Evolutionary conservation across 1,284 basidiomycete genomes (phyloP).

Genomic region (Tilletia caries): DNA sequence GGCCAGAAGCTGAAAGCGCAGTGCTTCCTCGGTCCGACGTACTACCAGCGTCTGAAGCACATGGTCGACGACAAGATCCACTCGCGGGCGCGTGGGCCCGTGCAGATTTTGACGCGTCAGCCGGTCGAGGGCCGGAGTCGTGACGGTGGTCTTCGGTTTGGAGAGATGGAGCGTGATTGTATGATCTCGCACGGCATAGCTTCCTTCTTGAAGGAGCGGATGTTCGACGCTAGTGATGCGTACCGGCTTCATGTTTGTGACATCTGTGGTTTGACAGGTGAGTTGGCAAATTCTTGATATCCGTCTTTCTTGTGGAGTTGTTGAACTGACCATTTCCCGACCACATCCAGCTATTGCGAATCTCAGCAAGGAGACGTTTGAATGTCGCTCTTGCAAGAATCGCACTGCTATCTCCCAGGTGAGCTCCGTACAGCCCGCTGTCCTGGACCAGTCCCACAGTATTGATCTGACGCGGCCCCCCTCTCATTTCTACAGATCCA

Average conservation of each 20-base stretch:
- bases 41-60: conserved; percentile 98
- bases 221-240: conserved; percentile 51
- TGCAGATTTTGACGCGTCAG: conserved; percentile 95
- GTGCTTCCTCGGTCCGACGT: conserved; percentile 96
- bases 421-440: background rate
- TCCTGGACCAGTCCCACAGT: no score
- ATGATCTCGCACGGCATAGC: conserved; percentile 99
- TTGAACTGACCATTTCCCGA: background rate
- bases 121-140: conserved; percentile 98
- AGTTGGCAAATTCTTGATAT: background rate
- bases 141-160: conserved; percentile 97
- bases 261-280: conserved; percentile 42
- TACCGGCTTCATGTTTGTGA: conserved; percentile 53
- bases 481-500: conserved; percentile 40
- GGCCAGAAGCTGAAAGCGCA: conserved; percentile 95
- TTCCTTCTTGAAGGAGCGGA: conserved; percentile 68
- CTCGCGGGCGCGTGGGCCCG: conserved; percentile 90
- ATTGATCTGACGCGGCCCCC: background rate
- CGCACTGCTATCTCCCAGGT: conserved; percentile 51
- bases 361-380: conserved; percentile 50
- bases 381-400: conserved; percentile 51
- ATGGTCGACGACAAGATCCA: conserved; percentile 99
- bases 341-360: conserved; percentile 39
- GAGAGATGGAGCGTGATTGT: conserved; percentile 99
- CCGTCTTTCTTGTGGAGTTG: background rate